phyloP scores from a whole-genome alignment of 495 filamentous ascomycete genomes.

The Talaromyces nanjingensis region DNA sequence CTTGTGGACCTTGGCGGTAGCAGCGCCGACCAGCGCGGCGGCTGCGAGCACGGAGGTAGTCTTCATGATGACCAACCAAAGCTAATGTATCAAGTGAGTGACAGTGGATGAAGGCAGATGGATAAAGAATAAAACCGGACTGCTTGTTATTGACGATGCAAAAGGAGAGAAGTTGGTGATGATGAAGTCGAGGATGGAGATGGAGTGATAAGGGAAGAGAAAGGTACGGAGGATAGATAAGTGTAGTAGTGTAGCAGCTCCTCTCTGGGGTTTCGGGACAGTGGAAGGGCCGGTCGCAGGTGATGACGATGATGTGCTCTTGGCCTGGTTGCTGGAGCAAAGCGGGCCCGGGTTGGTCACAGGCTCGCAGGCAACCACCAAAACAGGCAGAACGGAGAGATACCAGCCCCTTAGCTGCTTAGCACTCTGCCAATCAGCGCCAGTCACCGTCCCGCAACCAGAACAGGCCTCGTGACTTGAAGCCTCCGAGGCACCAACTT shows the following conservation, averaged over 20 bases:
- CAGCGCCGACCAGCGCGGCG: conserved; percentile 74
- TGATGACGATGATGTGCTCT: conserved; percentile 3
- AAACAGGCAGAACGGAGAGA: neutral
- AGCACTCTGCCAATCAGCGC: neutral
- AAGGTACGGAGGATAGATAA: conserved; percentile 12
- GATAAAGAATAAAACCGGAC: neutral
- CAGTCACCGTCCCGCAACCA: neutral
- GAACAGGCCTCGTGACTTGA: conserved; percentile 5
- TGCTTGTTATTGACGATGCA: conserved; percentile 11
- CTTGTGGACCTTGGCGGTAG: conserved; percentile 80
- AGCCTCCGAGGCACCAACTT: neutral
- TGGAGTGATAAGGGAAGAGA: conserved; percentile 12
- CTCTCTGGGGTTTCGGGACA: no score
- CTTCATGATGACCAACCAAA: conserved; percentile 62
- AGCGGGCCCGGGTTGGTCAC: neutral
- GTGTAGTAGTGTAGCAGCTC: no score
- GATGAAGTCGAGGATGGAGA: conserved; percentile 4
- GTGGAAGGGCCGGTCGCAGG: neutral
- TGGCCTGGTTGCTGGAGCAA: conserved; percentile 4
- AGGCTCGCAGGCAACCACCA: conserved; percentile 1
- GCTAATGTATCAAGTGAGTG: conserved; percentile 12
- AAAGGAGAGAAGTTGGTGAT: conserved; percentile 12
- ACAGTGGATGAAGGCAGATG: neutral
- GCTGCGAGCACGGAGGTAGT: conserved; percentile 64
- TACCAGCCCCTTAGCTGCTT: no score